Evolutionary conservation across 768 basidiomycete species (phyloP).

Genomic region (Phanerodontia chrysosporium): DNA sequence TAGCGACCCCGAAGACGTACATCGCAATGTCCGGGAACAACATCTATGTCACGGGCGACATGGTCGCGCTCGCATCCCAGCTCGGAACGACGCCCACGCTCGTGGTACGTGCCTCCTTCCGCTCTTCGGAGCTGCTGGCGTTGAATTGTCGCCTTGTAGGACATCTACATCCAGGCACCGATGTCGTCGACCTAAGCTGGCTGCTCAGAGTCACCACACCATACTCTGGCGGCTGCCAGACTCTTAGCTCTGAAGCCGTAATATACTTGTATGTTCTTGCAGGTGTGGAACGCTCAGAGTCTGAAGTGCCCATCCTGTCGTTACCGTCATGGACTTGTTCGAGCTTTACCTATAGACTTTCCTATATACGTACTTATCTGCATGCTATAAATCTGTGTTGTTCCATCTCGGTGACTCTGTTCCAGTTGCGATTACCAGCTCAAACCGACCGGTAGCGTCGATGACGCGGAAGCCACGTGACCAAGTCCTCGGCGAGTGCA

Average conservation of each 20-base stretch:
- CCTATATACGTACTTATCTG: too few relatives aligned
- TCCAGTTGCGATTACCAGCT: too few relatives aligned
- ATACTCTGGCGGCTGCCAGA: too few relatives aligned
- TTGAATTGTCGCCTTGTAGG: not conserved
- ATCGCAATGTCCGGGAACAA: not conserved
- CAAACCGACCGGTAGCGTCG: too few relatives aligned
- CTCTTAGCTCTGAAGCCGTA: too few relatives aligned
- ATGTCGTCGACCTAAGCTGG: not conserved
- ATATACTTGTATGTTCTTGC: too few relatives aligned
- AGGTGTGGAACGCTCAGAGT: too few relatives aligned
- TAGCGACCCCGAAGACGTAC: constrained; percentile 9
- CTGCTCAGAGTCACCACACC: not conserved
- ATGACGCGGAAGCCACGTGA: too few relatives aligned
- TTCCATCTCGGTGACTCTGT: too few relatives aligned
- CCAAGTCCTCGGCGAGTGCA: not conserved
- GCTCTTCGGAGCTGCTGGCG: not conserved
- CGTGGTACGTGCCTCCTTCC: constrained; percentile 2
- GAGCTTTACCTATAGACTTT: too few relatives aligned
- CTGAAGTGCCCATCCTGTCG: not conserved
- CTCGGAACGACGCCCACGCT: constrained; percentile 6
- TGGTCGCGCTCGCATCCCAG: constrained; percentile 5
- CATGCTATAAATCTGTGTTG: too few relatives aligned
- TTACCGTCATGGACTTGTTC: not conserved
- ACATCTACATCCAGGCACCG: not conserved
- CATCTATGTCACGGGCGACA: constrained; percentile 17